Evolutionary conservation across 345 rosid species (phyloP).

Genomic region (Sisymbrium irio): DNA sequence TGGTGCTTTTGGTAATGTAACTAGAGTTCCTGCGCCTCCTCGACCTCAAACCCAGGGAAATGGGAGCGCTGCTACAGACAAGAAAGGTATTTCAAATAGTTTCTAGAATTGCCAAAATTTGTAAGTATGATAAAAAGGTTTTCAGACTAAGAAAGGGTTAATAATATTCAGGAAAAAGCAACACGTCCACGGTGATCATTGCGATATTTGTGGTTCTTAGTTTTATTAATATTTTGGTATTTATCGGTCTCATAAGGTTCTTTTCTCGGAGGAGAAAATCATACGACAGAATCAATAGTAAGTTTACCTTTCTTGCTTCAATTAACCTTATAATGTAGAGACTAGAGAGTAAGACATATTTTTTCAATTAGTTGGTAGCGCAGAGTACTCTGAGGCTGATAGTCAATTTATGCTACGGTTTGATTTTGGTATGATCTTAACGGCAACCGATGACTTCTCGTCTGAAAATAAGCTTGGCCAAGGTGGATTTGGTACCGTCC

Average conservation of each 20-base stretch:
- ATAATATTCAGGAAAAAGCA: not conserved
- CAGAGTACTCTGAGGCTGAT: not conserved
- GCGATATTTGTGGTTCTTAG: conserved; percentile 18
- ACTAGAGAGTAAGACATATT: not conserved
- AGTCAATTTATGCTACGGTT: conserved; percentile 13
- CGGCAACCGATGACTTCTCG: conserved; percentile 27
- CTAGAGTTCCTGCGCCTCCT: not conserved
- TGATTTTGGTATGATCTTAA: not conserved
- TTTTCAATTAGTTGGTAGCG: not conserved
- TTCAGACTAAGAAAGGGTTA: not conserved
- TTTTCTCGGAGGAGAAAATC: not conserved
- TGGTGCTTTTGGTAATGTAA: not conserved
- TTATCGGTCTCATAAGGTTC: not conserved
- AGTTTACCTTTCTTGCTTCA: not conserved
- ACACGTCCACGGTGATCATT: not conserved
- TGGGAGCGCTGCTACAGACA: not conserved
- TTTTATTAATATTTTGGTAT: not conserved
- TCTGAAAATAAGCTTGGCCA: conserved; percentile 32
- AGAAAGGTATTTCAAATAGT: not conserved
- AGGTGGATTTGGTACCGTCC: conserved; percentile 44
- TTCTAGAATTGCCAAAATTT: not conserved
- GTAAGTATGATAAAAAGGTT: not conserved
- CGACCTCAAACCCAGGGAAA: not conserved
- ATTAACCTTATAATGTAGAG: not conserved
- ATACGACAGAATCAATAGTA: not conserved